Base-by-base conservation (phyloP, 768 basidiomycete genomes). In the Xerocomellus intermedius region DNA sequence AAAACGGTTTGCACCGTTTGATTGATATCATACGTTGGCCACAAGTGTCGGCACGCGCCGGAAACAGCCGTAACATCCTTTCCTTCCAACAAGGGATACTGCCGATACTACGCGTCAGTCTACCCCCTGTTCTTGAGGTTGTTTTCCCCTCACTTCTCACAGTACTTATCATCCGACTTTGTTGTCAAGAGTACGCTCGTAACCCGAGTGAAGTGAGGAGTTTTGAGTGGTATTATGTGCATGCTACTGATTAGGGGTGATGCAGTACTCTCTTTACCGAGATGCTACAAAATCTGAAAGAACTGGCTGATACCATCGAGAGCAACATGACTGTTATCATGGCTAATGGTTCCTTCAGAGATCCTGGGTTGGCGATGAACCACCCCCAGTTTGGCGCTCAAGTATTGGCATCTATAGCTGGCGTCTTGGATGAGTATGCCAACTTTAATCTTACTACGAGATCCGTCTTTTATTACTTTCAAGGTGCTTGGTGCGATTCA, bases 21-120 rank as follows among this genome's bases (percentile, higher is more conserved):
- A 64, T 64, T 4, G 81, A 83, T 42, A 70, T 85, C 37, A 62
- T 87, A 17, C 65, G 64, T 6, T 84, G 79, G 75, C 63, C 71
- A 0, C 57, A 64, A 2, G 76, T 86, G 28, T 75, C 75, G 12
- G 61, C 65, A 3, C 52, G 56, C 9, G 75, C 77, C 3, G 79
- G 74, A 35, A 70, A 69, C n/a, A 62, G 54, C 45, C 56, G 58
- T 0, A 59, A 67, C 0, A 57, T 64, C 0, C 71, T 87, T 8
- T 86, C 86, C 2, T 88, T 87, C 54, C 83, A 87, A 56, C 69
- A 77, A 26, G 84, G 80, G 0, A 76, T 79, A 56, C 59, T 86
- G 7, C 81, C 80, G 0, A 57, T 87, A 17, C 66, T 87, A n/a
- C 69, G 77, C 33, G 85, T 84, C 55, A 39, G 68, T 55, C 8